Percentiles rank a stretch among this genome's conserved stretches.
Conservation (phyloP, 75 land plant genomes). For the Isoetes taiwanensis region DNA sequence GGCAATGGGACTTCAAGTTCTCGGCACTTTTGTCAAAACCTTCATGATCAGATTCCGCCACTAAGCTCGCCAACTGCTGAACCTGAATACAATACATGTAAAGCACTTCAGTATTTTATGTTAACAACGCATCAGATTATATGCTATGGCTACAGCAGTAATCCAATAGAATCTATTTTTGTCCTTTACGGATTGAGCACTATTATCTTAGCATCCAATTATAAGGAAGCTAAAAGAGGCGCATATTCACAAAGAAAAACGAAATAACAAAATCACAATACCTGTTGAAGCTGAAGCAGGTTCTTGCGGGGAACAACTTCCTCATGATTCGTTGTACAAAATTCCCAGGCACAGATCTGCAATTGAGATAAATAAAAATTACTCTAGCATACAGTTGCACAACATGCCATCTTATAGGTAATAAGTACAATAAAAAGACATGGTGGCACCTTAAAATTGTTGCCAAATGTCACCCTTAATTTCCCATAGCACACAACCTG, state of each 20-base stretch:
- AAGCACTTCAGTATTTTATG: no score
- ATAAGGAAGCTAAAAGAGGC: neutral
- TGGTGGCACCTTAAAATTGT: slow-evolving; percentile 19
- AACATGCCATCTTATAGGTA: no score
- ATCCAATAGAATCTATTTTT: no score
- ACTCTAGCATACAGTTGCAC: no score
- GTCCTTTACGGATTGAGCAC: no score
- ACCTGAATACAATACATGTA: slow-evolving; percentile 24
- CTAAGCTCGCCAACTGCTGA: slow-evolving; percentile 25
- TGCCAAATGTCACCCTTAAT: slow-evolving; percentile 31
- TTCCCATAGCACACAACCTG: slow-evolving; percentile 35
- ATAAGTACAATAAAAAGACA: neutral
- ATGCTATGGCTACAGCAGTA: no score
- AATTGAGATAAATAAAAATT: neutral
- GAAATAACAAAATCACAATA: neutral
- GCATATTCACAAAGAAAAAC: neutral
- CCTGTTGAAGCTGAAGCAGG: slow-evolving; percentile 31
- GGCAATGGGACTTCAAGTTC: slow-evolving; percentile 29
- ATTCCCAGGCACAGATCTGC: slow-evolving; percentile 36
- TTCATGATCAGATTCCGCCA: slow-evolving; percentile 27
- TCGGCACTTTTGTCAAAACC: slow-evolving; percentile 26
- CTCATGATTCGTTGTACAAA: slow-evolving; percentile 30
- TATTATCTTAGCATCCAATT: neutral
- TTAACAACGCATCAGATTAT: no score
- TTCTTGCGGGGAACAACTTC: slow-evolving; percentile 34